These are phyloP conservation scores for Globisporangium cederbergense DNA, from an alignment of 352 stramenopile genomes.

Conservation along the genomic window DNA sequence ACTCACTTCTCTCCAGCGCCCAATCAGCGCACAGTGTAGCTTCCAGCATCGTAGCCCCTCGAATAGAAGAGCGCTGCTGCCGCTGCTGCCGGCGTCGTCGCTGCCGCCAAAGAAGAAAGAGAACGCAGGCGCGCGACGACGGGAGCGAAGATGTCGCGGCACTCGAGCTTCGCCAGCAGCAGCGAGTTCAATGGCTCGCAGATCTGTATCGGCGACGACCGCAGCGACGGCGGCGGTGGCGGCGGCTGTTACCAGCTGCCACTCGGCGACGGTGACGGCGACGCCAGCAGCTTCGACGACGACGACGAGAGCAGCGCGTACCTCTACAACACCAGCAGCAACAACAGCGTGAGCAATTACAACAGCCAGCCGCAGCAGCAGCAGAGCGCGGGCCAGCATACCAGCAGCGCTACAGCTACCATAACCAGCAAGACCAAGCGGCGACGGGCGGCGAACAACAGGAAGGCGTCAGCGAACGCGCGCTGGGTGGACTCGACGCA, in stretches of 20 bases:
- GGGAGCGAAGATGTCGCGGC: neutral
- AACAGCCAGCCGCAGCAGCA: neutral
- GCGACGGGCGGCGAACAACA: neutral
- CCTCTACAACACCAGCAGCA: neutral
- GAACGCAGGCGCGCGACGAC: neutral
- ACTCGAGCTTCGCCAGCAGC: neutral
- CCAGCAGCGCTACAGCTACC: neutral
- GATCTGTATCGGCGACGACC: neutral
- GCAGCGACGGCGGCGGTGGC: neutral
- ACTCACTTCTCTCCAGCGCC: too few relatives aligned
- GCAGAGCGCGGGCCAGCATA: neutral
- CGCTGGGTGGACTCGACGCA: conserved; percentile 9
- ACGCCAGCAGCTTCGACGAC: neutral
- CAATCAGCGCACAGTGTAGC: too few relatives aligned
- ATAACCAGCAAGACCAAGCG: conserved; percentile 1
- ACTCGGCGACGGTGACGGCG: neutral
- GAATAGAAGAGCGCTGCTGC: neutral
- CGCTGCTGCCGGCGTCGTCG: neutral
- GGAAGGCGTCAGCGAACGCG: neutral
- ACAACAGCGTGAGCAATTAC: neutral
- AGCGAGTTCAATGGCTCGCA: neutral
- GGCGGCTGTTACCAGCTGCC: conserved; percentile 5
- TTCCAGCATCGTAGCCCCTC: neutral
- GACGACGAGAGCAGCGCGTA: conserved; percentile 4
- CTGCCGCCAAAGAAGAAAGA: neutral